These are phyloP conservation scores for Cladosporium oxysporum DNA, from an alignment of 2,329 filamentous ascomycete species.

Conservation along the genomic window DNA sequence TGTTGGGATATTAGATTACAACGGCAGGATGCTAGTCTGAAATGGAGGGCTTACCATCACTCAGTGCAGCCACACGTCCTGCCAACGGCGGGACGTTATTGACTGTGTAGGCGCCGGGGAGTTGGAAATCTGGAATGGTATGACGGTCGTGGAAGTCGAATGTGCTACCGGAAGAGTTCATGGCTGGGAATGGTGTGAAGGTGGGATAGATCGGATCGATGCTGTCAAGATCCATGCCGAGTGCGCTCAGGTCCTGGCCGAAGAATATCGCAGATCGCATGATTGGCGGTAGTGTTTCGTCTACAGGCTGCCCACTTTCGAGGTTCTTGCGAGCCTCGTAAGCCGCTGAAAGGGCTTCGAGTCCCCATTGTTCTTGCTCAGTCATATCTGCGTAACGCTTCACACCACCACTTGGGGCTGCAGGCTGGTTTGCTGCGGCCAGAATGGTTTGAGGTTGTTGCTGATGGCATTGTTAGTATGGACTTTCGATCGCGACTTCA, in stretches of 20 bases:
- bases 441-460: slow-evolving; percentile 15
- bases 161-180: slow-evolving; percentile 32
- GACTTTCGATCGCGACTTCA: slow-evolving; percentile 23
- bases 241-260: slow-evolving; percentile 64
- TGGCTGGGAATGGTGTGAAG: slow-evolving; percentile 64
- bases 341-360: slow-evolving; percentile 60
- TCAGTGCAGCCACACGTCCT: slow-evolving; percentile 36
- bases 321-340: slow-evolving; percentile 35
- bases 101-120: slow-evolving; percentile 66
- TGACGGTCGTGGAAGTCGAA: slow-evolving; percentile 49
- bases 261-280: slow-evolving; percentile 51
- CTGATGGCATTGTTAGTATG: not conserved
- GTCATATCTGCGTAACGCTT: slow-evolving; percentile 59
- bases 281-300: slow-evolving; percentile 34
- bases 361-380: slow-evolving; percentile 60
- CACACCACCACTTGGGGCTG: slow-evolving; percentile 26
- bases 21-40: not conserved
- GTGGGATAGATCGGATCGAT: slow-evolving; percentile 59
- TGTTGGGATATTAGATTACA: slow-evolving; percentile 40
- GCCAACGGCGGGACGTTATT: slow-evolving; percentile 65
- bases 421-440: slow-evolving; percentile 7
- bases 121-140: slow-evolving; percentile 63
- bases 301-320: slow-evolving; percentile 31
- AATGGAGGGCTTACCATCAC: slow-evolving; percentile 33
- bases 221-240: slow-evolving; percentile 63